Evolutionary conservation across 768 basidiomycete genomes (phyloP).

Genomic region (Trametes villosa): DNA sequence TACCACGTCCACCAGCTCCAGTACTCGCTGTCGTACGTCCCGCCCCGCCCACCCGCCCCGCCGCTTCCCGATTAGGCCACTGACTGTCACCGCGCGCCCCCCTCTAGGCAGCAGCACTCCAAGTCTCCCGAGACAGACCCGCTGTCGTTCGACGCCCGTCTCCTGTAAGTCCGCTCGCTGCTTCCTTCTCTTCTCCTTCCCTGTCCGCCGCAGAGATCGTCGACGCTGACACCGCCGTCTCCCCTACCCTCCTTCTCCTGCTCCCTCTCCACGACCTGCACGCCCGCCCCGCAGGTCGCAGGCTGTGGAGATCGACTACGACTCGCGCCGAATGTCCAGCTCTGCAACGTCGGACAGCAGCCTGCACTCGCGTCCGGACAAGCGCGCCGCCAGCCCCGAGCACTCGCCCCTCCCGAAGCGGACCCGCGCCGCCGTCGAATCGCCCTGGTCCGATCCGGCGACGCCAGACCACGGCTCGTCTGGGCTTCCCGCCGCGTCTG

Average conservation of each 20-base stretch:
- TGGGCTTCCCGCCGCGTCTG: slow-evolving; percentile 34
- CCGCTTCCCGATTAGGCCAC: slow-evolving; percentile 12
- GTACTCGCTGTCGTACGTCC: slow-evolving; percentile 56
- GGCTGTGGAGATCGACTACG: slow-evolving; percentile 60
- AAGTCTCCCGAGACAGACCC: slow-evolving; percentile 39
- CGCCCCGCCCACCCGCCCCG: slow-evolving; percentile 23
- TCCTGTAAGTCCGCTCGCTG: slow-evolving; percentile 25
- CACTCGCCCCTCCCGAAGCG: slow-evolving; percentile 57
- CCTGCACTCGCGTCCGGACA: slow-evolving; percentile 62
- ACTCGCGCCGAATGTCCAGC: slow-evolving; percentile 75
- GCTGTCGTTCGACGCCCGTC: slow-evolving; percentile 40
- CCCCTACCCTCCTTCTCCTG: not conserved
- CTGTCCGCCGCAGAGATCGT: too few relatives aligned
- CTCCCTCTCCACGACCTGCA: not conserved
- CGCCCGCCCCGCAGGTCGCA: slow-evolving; percentile 38
- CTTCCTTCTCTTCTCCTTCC: slow-evolving; percentile 3
- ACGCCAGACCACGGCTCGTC: slow-evolving; percentile 30
- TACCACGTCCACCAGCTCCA: slow-evolving; percentile 70
- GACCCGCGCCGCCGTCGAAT: slow-evolving; percentile 39
- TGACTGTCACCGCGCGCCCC: slow-evolving; percentile 22
- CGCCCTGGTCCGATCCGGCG: slow-evolving; percentile 30
- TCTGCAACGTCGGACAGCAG: slow-evolving; percentile 73
- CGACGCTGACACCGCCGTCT: not conserved
- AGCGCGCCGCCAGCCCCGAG: slow-evolving; percentile 58
- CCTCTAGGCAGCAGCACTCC: slow-evolving; percentile 41